Evolutionary conservation across 495 filamentous ascomycete genomes (phyloP), one percentile per base, ranked within the genome.

Genomic region (Neurospora sp.): DNA sequence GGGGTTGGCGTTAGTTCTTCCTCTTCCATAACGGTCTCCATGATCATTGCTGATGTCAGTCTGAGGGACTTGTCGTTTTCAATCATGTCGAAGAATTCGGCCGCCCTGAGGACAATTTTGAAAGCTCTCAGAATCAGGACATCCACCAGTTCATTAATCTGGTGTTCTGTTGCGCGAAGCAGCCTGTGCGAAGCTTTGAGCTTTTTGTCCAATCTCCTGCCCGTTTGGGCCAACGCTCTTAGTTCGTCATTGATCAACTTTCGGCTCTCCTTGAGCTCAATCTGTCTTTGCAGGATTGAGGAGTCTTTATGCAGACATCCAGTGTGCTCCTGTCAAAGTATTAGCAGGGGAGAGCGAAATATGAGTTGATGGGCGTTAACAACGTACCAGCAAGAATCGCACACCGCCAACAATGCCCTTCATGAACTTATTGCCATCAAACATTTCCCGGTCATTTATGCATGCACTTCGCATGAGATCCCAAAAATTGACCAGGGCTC

Each of bases 121-220:
- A 96, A 98, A 0, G 94, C 94, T 79, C 94, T 94, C 70, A 97
- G 82, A 12, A 98, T 90, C 89, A 98, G 92, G 79, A 97, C 93
- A 79, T 98, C 95, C 70, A 97, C 85, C 39, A 94, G 87, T 74
- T 90, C 88, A 76, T 95, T 93, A 40, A 93, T 84, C 39, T 90
- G 88, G 3, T 90, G 85, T 23, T 88, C 85, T 41, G 82, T 80
- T 11, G 87, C 80, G 14, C 83, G 72, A 27, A 82, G 71, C n/a
- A 66, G 27, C 54, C 54, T 66, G 54, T 66, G 54, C 27, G 54
- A 66, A 66, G 27, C 23, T 14, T 77, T 78, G 73, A 83, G 84
- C 69, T 89, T 85, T 72, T 91, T 92, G 78, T 94, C 92, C 77
- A 97, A 84, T 66, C 86, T 86, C 81, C 97, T 98, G 10, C 93